phyloP scores from a whole-genome alignment of 306 rosid species.

The Delonix regia region DNA sequence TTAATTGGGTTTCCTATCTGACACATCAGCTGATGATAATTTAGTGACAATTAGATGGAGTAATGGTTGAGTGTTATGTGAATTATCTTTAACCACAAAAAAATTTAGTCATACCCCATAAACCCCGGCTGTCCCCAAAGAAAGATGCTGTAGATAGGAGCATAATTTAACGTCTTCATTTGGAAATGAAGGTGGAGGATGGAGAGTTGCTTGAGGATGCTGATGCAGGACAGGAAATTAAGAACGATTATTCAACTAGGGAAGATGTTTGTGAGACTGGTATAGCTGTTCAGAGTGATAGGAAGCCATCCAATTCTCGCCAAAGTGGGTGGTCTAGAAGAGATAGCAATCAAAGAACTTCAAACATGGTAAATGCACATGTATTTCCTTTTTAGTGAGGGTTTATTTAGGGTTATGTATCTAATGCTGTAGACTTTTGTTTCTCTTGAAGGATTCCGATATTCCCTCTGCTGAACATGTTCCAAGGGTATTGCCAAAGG shows the following conservation, averaged over 20 bases:
- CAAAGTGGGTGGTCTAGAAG: conserved; percentile 63
- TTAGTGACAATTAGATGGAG: not conserved
- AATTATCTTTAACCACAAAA: not conserved
- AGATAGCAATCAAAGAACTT: conserved; percentile 57
- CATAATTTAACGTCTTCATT: conserved; percentile 10
- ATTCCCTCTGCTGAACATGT: conserved; percentile 62
- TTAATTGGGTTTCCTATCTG: not conserved
- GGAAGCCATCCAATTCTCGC: conserved; percentile 46
- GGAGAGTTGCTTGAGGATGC: conserved; percentile 70
- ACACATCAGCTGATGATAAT: not conserved
- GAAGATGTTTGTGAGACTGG: conserved; percentile 46
- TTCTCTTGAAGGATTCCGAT: conserved; percentile 65
- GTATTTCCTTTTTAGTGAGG: conserved; percentile 14
- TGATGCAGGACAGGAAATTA: conserved; percentile 51
- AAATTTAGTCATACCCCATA: not conserved
- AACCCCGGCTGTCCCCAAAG: not conserved
- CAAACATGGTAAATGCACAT: conserved; percentile 51
- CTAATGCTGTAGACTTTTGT: conserved; percentile 22
- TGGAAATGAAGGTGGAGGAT: conserved; percentile 68
- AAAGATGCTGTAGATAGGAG: not conserved
- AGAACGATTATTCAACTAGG: conserved; percentile 36
- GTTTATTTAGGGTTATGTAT: conserved; percentile 20
- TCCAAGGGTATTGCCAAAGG: conserved; percentile 86
- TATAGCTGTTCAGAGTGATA: conserved; percentile 36
- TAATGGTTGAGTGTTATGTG: conserved; percentile 12